Base-by-base conservation (phyloP, 1,139 yeast genomes). In the Saccharomyces pastorianus region DNA sequence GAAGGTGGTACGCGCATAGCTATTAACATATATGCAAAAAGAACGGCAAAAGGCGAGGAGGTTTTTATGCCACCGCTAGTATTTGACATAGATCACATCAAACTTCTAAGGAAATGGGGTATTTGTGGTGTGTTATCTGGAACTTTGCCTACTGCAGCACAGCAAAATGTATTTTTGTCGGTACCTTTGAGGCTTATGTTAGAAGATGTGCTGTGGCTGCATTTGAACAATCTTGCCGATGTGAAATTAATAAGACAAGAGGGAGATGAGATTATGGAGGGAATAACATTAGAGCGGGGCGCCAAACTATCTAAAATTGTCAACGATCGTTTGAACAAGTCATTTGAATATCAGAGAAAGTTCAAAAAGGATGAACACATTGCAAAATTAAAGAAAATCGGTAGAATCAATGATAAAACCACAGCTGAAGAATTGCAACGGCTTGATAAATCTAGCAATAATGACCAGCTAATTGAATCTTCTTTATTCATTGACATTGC, bases 161-260 rank as follows among this genome's bases (percentile, higher is more conserved):
- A 93, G 68, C 99, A 93, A 64, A 91, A 89, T 65, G 76, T 85
- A 46, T 86, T 91, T 64, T 75, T 88, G 52, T 95, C 96, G 0
- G 73, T 91, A 3, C 99, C 99, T 0, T 71, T 91, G 52, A 81
- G 83, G 62, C 73, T 93, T 49, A 79, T 82, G 72, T 70, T 81
- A 0, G 95, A 87, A 70, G 98, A 93, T 63, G 81, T 84, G 0
- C 58, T 83, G 11, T 88, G 88, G 82, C 72, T 89, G 44, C 74
- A 85, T 3, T 73, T 75, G 9, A 66, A 73, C 2, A 74, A 73
- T 0, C 65, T 71, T 48, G 83, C 75, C 0, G 58, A 64, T 7
- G 59, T 82, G 20, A 51, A 53, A 6, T 53, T 65, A 23, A 52
- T 63, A 4, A 50, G 56, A 8, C 58, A 58, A 4, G 55, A 65